Conservation (phyloP, 768 basidiomycete genomes). For the Termitomyces sp. region DNA sequence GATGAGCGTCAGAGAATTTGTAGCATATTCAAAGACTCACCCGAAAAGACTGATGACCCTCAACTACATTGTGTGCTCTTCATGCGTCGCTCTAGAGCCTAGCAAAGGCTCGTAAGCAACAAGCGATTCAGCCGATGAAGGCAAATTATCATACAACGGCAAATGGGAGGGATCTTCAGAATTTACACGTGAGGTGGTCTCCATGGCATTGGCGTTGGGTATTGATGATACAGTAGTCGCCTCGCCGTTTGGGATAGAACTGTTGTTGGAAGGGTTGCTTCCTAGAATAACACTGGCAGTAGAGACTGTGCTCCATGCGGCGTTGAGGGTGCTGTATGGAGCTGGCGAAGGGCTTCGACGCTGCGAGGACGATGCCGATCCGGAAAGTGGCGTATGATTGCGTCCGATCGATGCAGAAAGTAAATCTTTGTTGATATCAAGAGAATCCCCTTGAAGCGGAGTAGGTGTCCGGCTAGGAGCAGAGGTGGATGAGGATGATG, state of each 20-base stretch:
- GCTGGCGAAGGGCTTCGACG: constrained; percentile 37
- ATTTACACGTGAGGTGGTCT: constrained; percentile 8
- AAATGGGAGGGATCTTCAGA: constrained; percentile 19
- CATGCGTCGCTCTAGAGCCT: constrained; percentile 22
- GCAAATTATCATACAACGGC: constrained; percentile 39
- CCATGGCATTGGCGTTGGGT: constrained; percentile 19
- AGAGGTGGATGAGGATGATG: constrained; percentile 27
- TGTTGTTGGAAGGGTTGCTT: constrained; percentile 11
- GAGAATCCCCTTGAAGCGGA: constrained; percentile 20
- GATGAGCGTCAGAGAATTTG: neutral
- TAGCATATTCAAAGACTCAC: constrained; percentile 11
- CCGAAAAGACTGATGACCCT: constrained; percentile 15
- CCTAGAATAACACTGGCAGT: constrained; percentile 44
- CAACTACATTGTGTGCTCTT: constrained; percentile 17
- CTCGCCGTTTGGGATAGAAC: constrained; percentile 14
- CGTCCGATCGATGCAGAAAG: constrained; percentile 30
- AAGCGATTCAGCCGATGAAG: constrained; percentile 45
- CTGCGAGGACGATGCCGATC: constrained; percentile 29
- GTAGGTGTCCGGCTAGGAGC: constrained; percentile 21
- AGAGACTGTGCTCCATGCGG: constrained; percentile 44
- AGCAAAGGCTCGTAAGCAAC: constrained; percentile 39
- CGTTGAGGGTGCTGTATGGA: constrained; percentile 44
- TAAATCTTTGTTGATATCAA: constrained; percentile 28
- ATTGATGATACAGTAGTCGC: constrained; percentile 16
- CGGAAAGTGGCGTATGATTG: constrained; percentile 36